Evolutionary conservation across 805 yeast species (phyloP), one percentile per base, ranked within the genome.

Genomic region (Kazachstania kunashirensis): DNA sequence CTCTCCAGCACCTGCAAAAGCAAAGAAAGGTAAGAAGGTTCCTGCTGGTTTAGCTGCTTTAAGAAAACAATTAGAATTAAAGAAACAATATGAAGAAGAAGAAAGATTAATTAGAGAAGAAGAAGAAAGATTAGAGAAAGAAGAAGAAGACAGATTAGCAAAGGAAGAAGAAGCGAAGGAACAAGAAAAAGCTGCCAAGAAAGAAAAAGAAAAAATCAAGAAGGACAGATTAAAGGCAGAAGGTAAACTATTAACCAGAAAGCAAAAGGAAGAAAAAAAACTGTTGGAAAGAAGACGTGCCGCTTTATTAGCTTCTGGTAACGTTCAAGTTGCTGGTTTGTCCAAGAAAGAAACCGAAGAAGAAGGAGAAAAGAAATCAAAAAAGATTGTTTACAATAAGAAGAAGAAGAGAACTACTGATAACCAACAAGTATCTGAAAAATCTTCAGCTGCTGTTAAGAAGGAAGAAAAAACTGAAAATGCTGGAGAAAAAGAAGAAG

Each of bases 141-240:
- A 66, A 48, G 80, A 72, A 46, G 73, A 68, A 47, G 78, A 71
- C 36, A 66, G 66, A 35, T 47, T 49, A n/a, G 63, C 63, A 14
- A 58, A 58, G 27, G 71, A 63, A 37, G 70, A 62, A 37, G 58
- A 54, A 17, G 74, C 65, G 38, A 68, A 67, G 39, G 72, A 70
- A 44, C 88, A 74, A 48, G 77, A 73, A 26, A 74, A 70, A 38
- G 68, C 63, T 49, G 70, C 68, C 10, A 89, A 83, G 73, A 84
- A 78, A 53, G 98, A 92, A 62, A 83, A 76, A 58, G 96, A 89
- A 53, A 81, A 73, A 63, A 71, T 73, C 41, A 86, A 82, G 69
- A 80, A 75, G 48, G 98, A 92, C 53, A 89, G 84, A 65, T 75
- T 92, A 59, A 84, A 84, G 65, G 92, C 96, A 24, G 96, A 89